Evolutionary conservation across 768 basidiomycete genomes (phyloP), one percentile per base, ranked within the genome.

Genomic region (Wakefieldia striispora): DNA sequence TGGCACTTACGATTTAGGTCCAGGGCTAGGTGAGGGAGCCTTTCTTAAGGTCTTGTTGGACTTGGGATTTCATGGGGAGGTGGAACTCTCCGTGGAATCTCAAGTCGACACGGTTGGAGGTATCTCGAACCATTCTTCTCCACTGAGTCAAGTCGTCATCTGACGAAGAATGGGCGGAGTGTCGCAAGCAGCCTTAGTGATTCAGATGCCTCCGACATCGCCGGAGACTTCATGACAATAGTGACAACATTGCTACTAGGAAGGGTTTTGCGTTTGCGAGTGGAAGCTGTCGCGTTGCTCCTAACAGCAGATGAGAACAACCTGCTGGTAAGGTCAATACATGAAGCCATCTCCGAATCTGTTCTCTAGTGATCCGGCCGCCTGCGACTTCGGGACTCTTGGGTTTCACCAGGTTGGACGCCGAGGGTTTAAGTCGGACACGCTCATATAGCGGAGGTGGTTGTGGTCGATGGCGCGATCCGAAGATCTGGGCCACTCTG

Each of bases 131-230:
- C 64, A 80, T 27, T 77, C 77, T 51, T 78, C 73, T 29, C 83
- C 79, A 12, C 70, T 78, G 19, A 91, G 49, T 77, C 73, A 8
- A 91, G 72, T 49, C 72, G 75, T n/a, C n/a, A n/a, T 61, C 76
- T 81, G 44, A 92, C 66, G 73, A 91, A 92, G 71, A 91, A 92
- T 1, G 90, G 88, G 59, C 90, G 91, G 12, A 91, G 70, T 36
- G 76, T 74, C 16, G 77, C 72, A 43, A 92, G 74, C 65, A 92
- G 74, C 20, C 70, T 69, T 39, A 92, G 64, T 2, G 88, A 90
- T 61, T 91, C 88, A 40, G 76, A 79, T 2, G 90, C 88, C 67
- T 92, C 90, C 10, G 84, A 83, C 23, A 74, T 68, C 17, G 86
- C 83, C 0, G 88, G 89, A 0, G 88, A 91, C 68, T 91, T 91